Base-by-base conservation (phyloP, 192 early-diverging fungal species). In the Coemansia sp. region DNA sequence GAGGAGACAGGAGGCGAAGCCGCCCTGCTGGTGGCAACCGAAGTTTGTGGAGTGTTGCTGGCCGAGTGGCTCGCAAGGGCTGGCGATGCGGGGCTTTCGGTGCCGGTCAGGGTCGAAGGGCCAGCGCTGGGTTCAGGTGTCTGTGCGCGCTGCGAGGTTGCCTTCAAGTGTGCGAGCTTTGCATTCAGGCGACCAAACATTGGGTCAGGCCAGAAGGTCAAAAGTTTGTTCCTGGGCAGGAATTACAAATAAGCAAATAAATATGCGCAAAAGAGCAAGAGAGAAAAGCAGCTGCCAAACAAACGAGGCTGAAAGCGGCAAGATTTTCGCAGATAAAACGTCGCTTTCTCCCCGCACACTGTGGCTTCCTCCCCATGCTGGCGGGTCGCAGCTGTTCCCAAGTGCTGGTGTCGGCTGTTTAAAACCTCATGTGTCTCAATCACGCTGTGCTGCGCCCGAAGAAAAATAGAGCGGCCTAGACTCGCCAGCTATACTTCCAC, bases 181-280 rank as follows among this genome's bases (percentile, higher is more conserved):
- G 78, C 78, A 75, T 75, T 75, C 72, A 81, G 66, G 55, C 78
- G 76, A 63, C 76, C 76, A 79, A 79, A 79, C 76, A 79, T 79
- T 67, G 65, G 72, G 32, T 35, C 32, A 35, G 32, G 32, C 32
- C 32, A 35, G 32, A 35, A 35, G 32, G 32, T 35, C 32, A 35
- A 35, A 35, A 35, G 32, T 9, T 35, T 35, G 32, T 35, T 35
- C 32, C 32, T 35, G 32, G 32, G 6, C 32, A 47, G n/a, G 14
- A 12, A 47, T n/a, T 47, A n/a, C 43, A 47, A 47, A 47, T 17
- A 47, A 47, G 15, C 41, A 45, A 45, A n/a, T n/a, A 45, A 39
- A n/a, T 47, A 47, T 47, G 43, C 43, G 43, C 43, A 47, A 47
- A 47, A 17, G n/a, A 17, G 32, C 32, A 35, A 7, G 32, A 32